phyloP scores from a whole-genome alignment of 148 eudicot genomes.

The Rheum nobile region DNA sequence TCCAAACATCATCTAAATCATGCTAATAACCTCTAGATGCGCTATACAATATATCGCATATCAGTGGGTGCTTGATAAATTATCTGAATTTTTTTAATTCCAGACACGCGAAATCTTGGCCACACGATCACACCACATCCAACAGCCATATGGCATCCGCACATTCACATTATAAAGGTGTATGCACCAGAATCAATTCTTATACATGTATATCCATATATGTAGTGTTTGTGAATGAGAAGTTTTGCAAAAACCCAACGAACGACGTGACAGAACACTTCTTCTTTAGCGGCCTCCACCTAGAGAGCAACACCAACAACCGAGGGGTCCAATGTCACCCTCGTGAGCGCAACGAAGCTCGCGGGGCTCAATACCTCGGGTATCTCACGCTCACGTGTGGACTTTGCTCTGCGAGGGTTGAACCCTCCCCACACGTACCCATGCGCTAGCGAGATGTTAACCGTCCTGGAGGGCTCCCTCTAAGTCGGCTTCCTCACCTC shows the following conservation, averaged over 20 bases:
- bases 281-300: slow-evolving; percentile 19
- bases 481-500: slow-evolving; percentile 17
- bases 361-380: slow-evolving; percentile 30
- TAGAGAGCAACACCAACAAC: slow-evolving; percentile 19
- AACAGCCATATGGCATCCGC: too few species aligned
- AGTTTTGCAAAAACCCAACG: slow-evolving; percentile 19
- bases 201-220: too few species aligned
- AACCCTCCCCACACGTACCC: slow-evolving; percentile 35
- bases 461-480: slow-evolving; percentile 13
- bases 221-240: slow-evolving; percentile 13
- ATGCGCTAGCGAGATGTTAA: slow-evolving; percentile 27
- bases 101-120: too few species aligned
- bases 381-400: slow-evolving; percentile 25
- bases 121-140: too few species aligned
- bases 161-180: too few species aligned
- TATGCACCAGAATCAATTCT: too few species aligned
- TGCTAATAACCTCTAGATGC: too few species aligned
- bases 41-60: too few species aligned
- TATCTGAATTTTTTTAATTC: too few species aligned
- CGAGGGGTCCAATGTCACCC: slow-evolving; percentile 21
- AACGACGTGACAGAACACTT: slow-evolving; percentile 17
- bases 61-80: too few species aligned
- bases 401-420: slow-evolving; percentile 23
- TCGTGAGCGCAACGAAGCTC: slow-evolving; percentile 21
- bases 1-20: too few species aligned